Evolutionary conservation across 352 stramenopile species (phyloP), one percentile per base, ranked within the genome.

Genomic region (Plasmopara muralis): DNA sequence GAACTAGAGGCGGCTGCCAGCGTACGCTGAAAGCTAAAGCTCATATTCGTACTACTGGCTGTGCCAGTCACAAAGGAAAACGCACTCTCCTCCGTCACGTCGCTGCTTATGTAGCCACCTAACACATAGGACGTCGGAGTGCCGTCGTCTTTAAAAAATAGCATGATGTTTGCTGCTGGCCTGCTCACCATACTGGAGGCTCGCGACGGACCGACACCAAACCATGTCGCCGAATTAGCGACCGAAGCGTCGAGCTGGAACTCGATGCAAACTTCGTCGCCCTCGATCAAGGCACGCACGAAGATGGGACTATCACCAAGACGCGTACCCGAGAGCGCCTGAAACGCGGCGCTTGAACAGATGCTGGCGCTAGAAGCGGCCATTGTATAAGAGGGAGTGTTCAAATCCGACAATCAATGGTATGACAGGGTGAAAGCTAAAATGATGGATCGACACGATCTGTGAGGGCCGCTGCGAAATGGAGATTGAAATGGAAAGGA

Each of bases 1-100:
- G 66, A 70, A 4, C 57, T 37, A 4, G 71, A 66, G 15, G 66
- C 60, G 8, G 74, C 77, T 9, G 64, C 69, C 16, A 92, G 52
- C 35, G 70, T 74, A 28, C 82, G 77, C 61, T 89, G 75, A 61
- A 78, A 89, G 54, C 66, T 84, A 60, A 88, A 93, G 50, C 64
- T 75, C 61, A 86, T 79, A 35, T 53, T 62, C 18, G 62, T 50
- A 1, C 64, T 66, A 44, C 66, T 72, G 37, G 68, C 47, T 35
- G 68, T 43, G 43, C 64, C 64, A 14, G 74, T 51, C 0, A 70
- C 55, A 47, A 78, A 83, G 41, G 72, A 60, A 28, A 64, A 64
- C 46, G 77, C 62, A 18, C 51, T 68, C 45, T 81, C 67, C 20
- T 62, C 57, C 12, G 49, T 70, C 47, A 89, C 68, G 15, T 55